Evolutionary conservation across 148 eudicot genomes (phyloP), one percentile per base, ranked within the genome.

Genomic region (Rhododendron ovatum): DNA sequence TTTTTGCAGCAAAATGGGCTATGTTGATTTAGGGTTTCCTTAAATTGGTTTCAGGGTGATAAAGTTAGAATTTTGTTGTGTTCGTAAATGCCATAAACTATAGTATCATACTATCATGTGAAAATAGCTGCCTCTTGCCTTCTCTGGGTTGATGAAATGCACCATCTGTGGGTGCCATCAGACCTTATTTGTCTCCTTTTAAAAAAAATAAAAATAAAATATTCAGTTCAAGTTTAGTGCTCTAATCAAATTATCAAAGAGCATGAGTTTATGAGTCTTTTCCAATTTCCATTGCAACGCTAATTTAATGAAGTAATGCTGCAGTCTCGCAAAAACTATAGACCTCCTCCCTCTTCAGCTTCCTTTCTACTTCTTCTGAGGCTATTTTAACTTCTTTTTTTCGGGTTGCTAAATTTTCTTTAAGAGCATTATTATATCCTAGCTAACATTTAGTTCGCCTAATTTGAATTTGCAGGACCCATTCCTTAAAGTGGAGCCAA

Each of bases 381-480:
- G 43, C 51, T 63, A 8, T 48, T 30, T 81, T 35, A 53, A 33
- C 55, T 8, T 17, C 0, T 47, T 47, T 47, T 47, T 47, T 47
- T 9, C 8, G 17, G 55, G 17, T 51, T 51, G 55, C 30, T 15
- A 0, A 33, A 13, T 82, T 61, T 61, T 18, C 74, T 59, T 59
- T 17, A 5, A 11, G 43, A 53, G 85, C 79, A 71, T 83, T 30
- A 47, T 83, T 47, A 28, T n/a, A 20, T 37, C 33, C 7, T 41
- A n/a, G 5, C 55, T 83, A 33, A 84, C 26, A 18, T n/a, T 48
- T 71, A 6, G 6, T 75, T 77, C 20, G 3, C 43, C 41, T 48
- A 5, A 4, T 78, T 55, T 81, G 65, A 35, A 28, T 4, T 2
- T 86, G 80, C 90, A 91, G 93, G 93, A 87, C 57, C 90, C 91